These are phyloP conservation scores for Saksenaea oblongispora DNA, from an alignment of 371 early-diverging fungal species.

Conservation along the genomic window DNA sequence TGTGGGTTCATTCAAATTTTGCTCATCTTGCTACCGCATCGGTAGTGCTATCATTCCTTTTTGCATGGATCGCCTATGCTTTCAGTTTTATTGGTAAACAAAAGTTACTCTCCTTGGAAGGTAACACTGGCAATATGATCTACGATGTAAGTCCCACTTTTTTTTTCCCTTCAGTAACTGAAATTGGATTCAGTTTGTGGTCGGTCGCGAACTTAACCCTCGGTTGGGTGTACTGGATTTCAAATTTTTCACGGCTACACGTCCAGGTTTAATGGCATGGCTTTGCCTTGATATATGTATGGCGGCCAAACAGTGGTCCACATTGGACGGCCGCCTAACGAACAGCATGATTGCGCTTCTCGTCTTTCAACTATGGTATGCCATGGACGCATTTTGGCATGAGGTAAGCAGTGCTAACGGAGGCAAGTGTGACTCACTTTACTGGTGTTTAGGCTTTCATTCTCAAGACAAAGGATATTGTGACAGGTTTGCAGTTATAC, in stretches of 20 bases:
- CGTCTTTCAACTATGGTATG: constrained; percentile 81
- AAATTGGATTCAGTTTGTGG: constrained; percentile 57
- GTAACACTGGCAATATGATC: constrained; percentile 87
- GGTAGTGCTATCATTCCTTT: constrained; percentile 60
- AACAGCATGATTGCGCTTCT: constrained; percentile 78
- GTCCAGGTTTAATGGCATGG: constrained; percentile 90
- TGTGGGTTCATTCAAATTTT: constrained; percentile 78
- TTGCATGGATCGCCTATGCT: constrained; percentile 73
- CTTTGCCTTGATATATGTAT: constrained; percentile 72
- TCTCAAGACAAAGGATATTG: constrained; percentile 94
- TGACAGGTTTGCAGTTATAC: constrained; percentile 38
- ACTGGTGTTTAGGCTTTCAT: constrained; percentile 58
- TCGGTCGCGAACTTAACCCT: constrained; percentile 89
- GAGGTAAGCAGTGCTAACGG: constrained; percentile 30
- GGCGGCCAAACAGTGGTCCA: constrained; percentile 76
- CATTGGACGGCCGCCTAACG: constrained; percentile 62
- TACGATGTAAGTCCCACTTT: constrained; percentile 70
- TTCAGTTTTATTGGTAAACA: constrained; percentile 69
- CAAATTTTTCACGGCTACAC: constrained; percentile 91
- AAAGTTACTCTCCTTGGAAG: constrained; percentile 76
- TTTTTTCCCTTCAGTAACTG: background rate
- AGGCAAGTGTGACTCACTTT: background rate
- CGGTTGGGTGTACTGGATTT: constrained; percentile 82
- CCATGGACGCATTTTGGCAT: constrained; percentile 81
- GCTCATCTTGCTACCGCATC: constrained; percentile 71